phyloP scores from a whole-genome alignment of 768 basidiomycete species.

The Suillus brevipes region DNA sequence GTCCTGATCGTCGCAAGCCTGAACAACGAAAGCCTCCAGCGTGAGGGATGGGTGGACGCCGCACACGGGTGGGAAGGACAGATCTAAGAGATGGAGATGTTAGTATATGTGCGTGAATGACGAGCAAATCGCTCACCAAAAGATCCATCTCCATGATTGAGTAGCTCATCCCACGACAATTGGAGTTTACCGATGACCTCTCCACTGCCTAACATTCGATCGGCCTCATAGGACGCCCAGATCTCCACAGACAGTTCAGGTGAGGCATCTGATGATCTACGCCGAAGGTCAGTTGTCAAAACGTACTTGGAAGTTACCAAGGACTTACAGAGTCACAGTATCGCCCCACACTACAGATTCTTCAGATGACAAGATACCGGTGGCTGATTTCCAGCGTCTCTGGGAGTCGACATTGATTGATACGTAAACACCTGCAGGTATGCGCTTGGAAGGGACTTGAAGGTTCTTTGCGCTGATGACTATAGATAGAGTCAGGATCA shows the following conservation, averaged over 20 bases:
- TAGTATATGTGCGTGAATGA: neutral
- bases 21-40: too few species aligned
- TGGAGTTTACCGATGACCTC: neutral
- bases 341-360: neutral
- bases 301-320: accelerated
- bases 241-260: neutral
- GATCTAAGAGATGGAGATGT: too few species aligned
- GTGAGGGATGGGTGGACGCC: too few species aligned
- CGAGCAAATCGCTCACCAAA: neutral
- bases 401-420: neutral
- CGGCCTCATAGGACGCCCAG: neutral
- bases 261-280: neutral
- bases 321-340: neutral
- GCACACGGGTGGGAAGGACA: too few species aligned
- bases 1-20: too few species aligned
- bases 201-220: neutral
- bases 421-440: neutral
- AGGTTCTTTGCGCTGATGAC: neutral
- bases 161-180: neutral
- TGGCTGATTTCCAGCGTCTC: neutral
- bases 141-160: neutral
- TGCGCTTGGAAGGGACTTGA: neutral
- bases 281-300: neutral
- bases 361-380: neutral
- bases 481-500: too few species aligned